Evolutionary conservation across 345 rosid species (phyloP), one percentile per base, ranked within the genome.

Genomic region (Aethionema arabicum): DNA sequence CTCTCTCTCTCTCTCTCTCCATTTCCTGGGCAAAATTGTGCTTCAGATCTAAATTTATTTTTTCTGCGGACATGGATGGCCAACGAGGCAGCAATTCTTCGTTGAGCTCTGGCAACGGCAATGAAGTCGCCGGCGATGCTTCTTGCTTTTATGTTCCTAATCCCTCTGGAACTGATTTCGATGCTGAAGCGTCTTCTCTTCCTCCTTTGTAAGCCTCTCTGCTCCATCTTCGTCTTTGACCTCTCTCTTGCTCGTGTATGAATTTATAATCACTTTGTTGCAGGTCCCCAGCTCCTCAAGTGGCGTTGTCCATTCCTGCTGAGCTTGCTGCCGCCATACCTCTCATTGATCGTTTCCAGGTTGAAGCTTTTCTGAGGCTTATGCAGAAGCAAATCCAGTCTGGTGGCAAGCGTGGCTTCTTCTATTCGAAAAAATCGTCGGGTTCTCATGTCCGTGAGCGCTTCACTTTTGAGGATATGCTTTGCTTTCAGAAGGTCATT

Each of bases 341-440:
- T 35, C 85, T 93, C 82, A 81, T 89, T 59, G 96, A 89, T 69
- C 84, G 90, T 45, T 93, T 93, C 73, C 97, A 93, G 95, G 99
- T 93, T 53, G 99, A 93, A 63, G 95, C 86, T 4, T 93, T 93
- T 69, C 61, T 93, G 37, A 84, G 85, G 65, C 72, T 89, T 82
- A 93, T 93, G 97, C 97, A 84, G 83, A 93, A 93, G 69, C 97
- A 86, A 68, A 87, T 91, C 68, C 92, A 85, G 31, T 92, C 95
- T 74, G 82, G 80, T 21, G 96, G 95, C 29, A 93, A 83, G 50
- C 96, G 97, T 52, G 86, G 95, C 9, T 87, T 93, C 75, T 93
- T 93, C 72, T 71, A 59, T 45, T 85, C 80, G 11, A 93, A 90
- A 69, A 93, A 87, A 61, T 74, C 95, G 6, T 68, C 52, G 1